phyloP scores from a whole-genome alignment of 2,329 filamentous ascomycete genomes.

The Trichoderma brevicompactum region DNA sequence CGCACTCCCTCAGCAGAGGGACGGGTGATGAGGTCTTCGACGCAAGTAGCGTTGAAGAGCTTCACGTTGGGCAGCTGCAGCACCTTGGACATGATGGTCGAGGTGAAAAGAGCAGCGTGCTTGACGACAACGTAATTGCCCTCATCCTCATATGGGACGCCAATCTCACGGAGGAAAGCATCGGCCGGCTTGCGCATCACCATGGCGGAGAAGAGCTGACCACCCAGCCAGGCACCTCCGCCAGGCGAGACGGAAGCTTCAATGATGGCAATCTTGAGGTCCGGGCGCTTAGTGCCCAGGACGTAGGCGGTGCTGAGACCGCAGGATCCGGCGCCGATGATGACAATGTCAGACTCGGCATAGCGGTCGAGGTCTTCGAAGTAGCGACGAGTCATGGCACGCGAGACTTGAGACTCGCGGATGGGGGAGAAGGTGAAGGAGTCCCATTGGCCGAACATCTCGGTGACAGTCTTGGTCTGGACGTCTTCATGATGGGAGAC shows the following conservation, averaged over 20 bases:
- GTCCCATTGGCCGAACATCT: conserved; percentile 79
- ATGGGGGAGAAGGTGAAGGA: conserved; percentile 82
- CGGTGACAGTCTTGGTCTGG: conserved; percentile 58
- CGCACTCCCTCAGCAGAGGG: conserved; percentile 61
- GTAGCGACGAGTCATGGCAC: conserved; percentile 93
- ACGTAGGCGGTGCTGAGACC: conserved; percentile 84
- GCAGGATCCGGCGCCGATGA: conserved; percentile 87
- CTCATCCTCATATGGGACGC: conserved; percentile 86
- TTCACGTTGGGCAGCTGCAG: conserved; percentile 88
- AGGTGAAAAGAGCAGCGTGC: conserved; percentile 91
- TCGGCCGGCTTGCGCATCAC: conserved; percentile 93
- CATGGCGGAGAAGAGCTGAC: conserved; percentile 95
- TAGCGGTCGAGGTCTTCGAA: conserved; percentile 87
- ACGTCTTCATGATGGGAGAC: conserved; percentile 34
- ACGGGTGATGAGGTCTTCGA: conserved; percentile 91
- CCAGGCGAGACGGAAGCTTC: conserved; percentile 87
- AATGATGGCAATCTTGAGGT: conserved; percentile 89
- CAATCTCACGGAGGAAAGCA: conserved; percentile 78
- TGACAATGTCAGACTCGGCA: conserved; percentile 92
- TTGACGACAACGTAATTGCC: conserved; percentile 89
- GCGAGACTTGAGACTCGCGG: conserved; percentile 88
- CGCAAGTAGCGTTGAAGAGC: conserved; percentile 92
- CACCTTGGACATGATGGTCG: conserved; percentile 82
- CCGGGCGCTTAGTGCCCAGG: conserved; percentile 79
- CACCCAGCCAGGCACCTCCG: conserved; percentile 89